These are phyloP conservation scores for Pseudogymnoascus sp. DNA, from an alignment of 2,329 filamentous ascomycete genomes.

Conservation along the genomic window DNA sequence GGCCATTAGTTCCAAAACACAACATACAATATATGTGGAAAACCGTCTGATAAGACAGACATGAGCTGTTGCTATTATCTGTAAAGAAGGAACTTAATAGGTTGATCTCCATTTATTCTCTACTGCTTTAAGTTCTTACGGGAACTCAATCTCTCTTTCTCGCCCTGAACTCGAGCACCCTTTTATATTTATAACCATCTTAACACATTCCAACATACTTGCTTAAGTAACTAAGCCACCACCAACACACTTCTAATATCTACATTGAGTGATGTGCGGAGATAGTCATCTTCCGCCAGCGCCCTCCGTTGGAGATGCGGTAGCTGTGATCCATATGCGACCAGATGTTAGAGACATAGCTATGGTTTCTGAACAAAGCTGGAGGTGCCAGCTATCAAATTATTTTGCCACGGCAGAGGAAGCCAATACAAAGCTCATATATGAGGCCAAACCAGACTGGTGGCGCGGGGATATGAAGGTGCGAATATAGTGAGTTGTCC, in stretches of 20 bases:
- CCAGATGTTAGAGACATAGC: not conserved
- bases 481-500: not conserved
- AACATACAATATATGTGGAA: not conserved
- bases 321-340: slow-evolving; percentile 2
- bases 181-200: not conserved
- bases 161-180: not conserved
- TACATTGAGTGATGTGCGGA: not conserved
- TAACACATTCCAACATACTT: not conserved
- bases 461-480: not conserved
- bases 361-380: not conserved
- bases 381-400: slow-evolving; percentile 5
- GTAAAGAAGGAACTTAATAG: not conserved
- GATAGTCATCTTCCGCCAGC: slow-evolving; percentile 9
- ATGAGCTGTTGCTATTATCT: not conserved
- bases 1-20: not conserved
- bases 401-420: not conserved
- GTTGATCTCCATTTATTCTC: not conserved
- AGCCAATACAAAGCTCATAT: not conserved
- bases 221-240: not conserved
- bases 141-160: not conserved
- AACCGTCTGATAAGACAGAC: not conserved
- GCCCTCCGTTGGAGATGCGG: slow-evolving; percentile 1
- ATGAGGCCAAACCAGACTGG: slow-evolving; percentile 7
- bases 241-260: not conserved
- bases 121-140: not conserved